Base-by-base conservation (phyloP, 1,284 basidiomycete genomes). In the Sporisorium graminicola region DNA sequence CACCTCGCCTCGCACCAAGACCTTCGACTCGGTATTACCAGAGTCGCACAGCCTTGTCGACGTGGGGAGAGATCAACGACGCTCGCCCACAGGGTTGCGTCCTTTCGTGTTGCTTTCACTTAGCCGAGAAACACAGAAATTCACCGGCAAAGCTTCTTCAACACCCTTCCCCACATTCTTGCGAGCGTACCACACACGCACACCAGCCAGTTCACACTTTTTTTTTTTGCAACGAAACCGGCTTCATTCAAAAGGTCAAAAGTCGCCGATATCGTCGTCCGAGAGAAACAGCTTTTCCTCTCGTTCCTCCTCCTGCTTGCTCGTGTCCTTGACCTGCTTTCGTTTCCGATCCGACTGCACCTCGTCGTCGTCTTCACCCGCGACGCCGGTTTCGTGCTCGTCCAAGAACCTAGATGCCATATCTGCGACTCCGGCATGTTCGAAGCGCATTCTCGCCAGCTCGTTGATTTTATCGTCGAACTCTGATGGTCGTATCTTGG, bases 261-360 rank as follows among this genome's bases (percentile, higher is more conserved):
- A 77, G 7, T 77, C 74, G 24, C 18, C 69, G 42, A 77, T 77
- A 40, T 77, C 70, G 55, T 77, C 74, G 20, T 77, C 74, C 3
- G 62, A 65, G 1, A 77, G 43, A n/a, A 65, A 52, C 29, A 69
- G 24, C 16, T 62, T 33, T 26, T 69, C 67, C 33, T 63, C 54
- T 12, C 22, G 33, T 3, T 54, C 65, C 27, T 58, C 35, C 46
- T 63, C 35, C 20, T 54, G 27, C 37, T 61, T 54, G 46, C 51
- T 60, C 63, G 53, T 54, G 0, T 14, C 8, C 31, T 6, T 24
- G 16, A 1, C 0, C 40, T 6, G 35, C 33, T 47, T 44, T 33
- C 13, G 18, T 43, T 27, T 16, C 3, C 18, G 37, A 40, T 40
- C 37, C 14, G 42, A 18, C 14, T 6, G 14, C 4, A 22, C 16